A percentile compares a stretch with the other conserved stretches of the same genome.
These are phyloP conservation scores for Fusarium domesticum DNA, from an alignment of 2,329 filamentous ascomycete genomes.

Conservation along the genomic window DNA sequence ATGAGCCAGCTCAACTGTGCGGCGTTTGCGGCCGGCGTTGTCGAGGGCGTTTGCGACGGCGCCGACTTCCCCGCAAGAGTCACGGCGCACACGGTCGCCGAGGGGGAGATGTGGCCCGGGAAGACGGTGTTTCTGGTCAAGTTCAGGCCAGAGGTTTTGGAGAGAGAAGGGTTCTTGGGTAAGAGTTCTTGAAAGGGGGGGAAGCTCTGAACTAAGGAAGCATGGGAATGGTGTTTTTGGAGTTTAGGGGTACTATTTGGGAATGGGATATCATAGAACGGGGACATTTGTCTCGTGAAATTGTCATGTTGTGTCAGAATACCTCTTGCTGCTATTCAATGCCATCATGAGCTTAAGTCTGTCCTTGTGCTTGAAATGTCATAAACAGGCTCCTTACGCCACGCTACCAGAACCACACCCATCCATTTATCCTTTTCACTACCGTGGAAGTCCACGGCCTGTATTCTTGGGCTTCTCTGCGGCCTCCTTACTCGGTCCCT, in stretches of 20 bases:
- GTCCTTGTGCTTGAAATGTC: background rate
- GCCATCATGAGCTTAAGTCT: background rate
- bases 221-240: conserved; percentile 7
- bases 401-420: conserved; percentile 1
- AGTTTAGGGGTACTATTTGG: conserved; percentile 15
- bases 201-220: conserved; percentile 1
- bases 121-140: conserved; percentile 95
- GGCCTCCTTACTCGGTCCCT: conserved; percentile 46
- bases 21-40: conserved; percentile 89
- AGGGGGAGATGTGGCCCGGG: conserved; percentile 87
- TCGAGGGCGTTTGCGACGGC: conserved; percentile 94
- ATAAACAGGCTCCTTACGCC: conserved; percentile 12
- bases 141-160: conserved; percentile 86
- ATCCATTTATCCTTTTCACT: background rate
- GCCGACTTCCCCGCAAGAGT: conserved; percentile 86
- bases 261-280: conserved; percentile 6
- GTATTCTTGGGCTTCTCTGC: conserved; percentile 21
- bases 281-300: conserved; percentile 6
- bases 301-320: background rate
- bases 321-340: too few relatives aligned
- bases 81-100: conserved; percentile 75
- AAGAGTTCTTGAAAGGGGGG: conserved; percentile 42
- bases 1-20: conserved; percentile 97
- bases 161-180: conserved; percentile 80
- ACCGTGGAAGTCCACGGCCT: conserved; percentile 19